Percentiles rank a stretch among this genome's conserved stretches.
Evolutionary conservation across 139 green algal species (phyloP).

Genomic region (Picochlorum sp.): DNA sequence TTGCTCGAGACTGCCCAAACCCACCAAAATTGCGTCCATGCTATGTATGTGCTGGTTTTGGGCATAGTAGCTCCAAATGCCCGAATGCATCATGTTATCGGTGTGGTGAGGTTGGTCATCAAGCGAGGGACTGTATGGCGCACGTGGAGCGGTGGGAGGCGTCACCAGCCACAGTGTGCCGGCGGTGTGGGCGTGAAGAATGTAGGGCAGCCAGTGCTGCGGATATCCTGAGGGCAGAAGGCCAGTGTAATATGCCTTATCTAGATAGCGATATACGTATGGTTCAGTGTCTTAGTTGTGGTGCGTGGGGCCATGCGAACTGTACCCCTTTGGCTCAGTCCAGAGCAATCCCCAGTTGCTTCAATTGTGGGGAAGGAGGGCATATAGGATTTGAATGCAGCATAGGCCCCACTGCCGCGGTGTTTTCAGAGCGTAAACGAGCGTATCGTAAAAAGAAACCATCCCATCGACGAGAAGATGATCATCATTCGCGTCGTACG

Average conservation of each 20-base stretch:
- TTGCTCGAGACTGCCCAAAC: conserved; percentile 37
- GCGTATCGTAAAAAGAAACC: neutral
- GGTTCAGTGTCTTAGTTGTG: conserved; percentile 58
- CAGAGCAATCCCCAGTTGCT: conserved; percentile 27
- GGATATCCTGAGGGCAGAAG: conserved; percentile 55
- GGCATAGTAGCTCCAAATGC: conserved; percentile 43
- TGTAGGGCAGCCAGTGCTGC: conserved; percentile 41
- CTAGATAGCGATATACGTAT: conserved; percentile 37
- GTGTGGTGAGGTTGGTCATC: conserved; percentile 46
- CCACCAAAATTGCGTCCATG: conserved; percentile 38
- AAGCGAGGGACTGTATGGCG: conserved; percentile 36
- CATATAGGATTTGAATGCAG: conserved; percentile 36
- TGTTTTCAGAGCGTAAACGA: neutral
- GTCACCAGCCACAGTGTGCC: conserved; percentile 23
- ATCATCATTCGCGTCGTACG: too few relatives aligned
- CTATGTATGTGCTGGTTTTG: conserved; percentile 59
- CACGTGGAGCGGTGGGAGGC: conserved; percentile 8
- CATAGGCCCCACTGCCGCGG: neutral
- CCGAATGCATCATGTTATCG: conserved; percentile 51
- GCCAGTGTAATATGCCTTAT: conserved; percentile 49
- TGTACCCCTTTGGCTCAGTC: conserved; percentile 16
- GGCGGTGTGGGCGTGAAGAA: conserved; percentile 44
- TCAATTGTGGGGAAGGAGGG: conserved; percentile 47
- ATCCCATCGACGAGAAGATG: neutral
- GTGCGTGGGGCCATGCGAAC: conserved; percentile 52